Evolutionary conservation across 176 grass and related monocot genomes (phyloP), one percentile per base, ranked within the genome.

Genomic region (Bonia amplexicaulis): DNA sequence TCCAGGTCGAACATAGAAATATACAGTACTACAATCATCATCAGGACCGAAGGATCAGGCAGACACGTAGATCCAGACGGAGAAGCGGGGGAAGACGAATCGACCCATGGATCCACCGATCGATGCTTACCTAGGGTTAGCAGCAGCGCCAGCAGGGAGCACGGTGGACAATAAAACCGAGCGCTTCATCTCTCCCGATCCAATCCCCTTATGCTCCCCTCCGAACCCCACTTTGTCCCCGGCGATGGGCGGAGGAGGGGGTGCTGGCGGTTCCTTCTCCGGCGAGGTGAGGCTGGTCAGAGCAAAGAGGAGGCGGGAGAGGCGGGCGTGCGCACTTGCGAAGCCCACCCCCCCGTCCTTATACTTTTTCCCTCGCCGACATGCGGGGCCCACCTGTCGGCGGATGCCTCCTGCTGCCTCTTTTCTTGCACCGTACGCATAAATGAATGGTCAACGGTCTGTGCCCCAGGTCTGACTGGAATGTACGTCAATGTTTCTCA

Each of bases 381-480:
- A 6, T 14, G 29, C 12, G 74, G 89, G 80, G 0, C 76, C 73
- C 6, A 0, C 5, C n/a, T 76, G 82, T 71, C 42, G 59, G 72
- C 29, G 69, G 69, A 8, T 78, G 47, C 40, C 84, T 22, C 1
- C 10, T 16, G 22, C 25, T 6, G 26, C 23, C 59, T 25, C 23
- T 14, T 90, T 84, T 29, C 89, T 91, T 91, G 89, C 7, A 76
- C 19, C 70, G 85, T 75, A 91, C 84, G 89, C 53, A 57, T 87
- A 76, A 80, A 79, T 1, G 0, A 0, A 2, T 16, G 7, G 85
- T 91, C 89, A 87, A 76, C 59, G 74, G 62, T 79, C 74, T 29
- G 22, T 22, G 16, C 14, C 10, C 46, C 48, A 17, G 19, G n/a
- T 37, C 35, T 37, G 35, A 37, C 35, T 37, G 35, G 4, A 37